These are phyloP conservation scores for Poronia punctata DNA, from an alignment of 495 filamentous ascomycete genomes.

Conservation along the genomic window DNA sequence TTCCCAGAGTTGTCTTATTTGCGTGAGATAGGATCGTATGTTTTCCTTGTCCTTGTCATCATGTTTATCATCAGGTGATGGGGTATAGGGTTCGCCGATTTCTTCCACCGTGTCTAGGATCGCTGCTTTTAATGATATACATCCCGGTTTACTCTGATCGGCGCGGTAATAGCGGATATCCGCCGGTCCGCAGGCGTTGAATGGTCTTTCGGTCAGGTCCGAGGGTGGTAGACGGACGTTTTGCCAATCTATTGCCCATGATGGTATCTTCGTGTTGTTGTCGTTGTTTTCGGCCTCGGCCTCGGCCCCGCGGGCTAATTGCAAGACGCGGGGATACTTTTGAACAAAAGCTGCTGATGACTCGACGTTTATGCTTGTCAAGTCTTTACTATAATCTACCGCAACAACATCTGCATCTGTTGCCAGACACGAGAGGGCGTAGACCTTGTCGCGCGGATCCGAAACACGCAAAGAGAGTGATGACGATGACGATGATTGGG, in stretches of 20 bases:
- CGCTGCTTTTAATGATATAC: conserved; percentile 4
- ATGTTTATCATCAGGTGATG: neutral
- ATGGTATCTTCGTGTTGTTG: too few relatives aligned
- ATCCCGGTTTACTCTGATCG: neutral
- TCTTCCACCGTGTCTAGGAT: conserved; percentile 4
- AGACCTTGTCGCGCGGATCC: conserved; percentile 17
- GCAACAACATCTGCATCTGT: conserved; percentile 6
- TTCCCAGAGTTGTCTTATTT: conserved; percentile 11
- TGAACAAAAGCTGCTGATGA: conserved; percentile 6
- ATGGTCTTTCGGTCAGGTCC: neutral
- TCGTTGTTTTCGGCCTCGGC: neutral
- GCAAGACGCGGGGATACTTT: conserved; percentile 1
- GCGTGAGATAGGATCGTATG: conserved; percentile 4
- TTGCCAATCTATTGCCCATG: conserved; percentile 8
- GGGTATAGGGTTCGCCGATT: conserved; percentile 4
- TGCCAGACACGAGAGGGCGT: conserved; percentile 16
- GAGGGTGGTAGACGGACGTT: conserved; percentile 5
- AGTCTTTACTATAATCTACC: conserved; percentile 13
- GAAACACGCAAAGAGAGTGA: conserved; percentile 8
- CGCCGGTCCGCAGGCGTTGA: conserved; percentile 11
- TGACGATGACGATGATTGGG: neutral
- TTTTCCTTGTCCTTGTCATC: neutral
- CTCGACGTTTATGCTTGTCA: conserved; percentile 4
- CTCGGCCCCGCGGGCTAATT: conserved; percentile 5
- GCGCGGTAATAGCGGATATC: conserved; percentile 11